Percentiles rank a stretch among this genome's conserved stretches.
These are phyloP conservation scores for Raphanus hybrid DNA, from an alignment of 441 rosid genomes.

Conservation along the genomic window DNA sequence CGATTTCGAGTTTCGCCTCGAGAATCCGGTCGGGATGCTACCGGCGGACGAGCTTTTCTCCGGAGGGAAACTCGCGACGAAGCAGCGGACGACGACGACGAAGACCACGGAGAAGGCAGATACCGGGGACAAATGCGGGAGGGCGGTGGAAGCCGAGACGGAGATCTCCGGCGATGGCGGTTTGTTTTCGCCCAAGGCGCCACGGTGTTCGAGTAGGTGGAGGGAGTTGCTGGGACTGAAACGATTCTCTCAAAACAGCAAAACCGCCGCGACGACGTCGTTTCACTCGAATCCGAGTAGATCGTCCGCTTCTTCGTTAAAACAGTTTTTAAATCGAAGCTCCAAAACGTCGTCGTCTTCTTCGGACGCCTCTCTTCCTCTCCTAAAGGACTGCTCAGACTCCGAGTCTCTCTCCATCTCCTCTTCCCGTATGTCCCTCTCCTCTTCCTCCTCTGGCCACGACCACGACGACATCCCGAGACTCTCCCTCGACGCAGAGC, in stretches of 20 bases:
- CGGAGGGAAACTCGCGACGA: conserved; percentile 70
- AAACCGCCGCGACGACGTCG: conserved; percentile 25
- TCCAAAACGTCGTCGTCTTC: conserved; percentile 58
- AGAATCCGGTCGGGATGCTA: conserved; percentile 75
- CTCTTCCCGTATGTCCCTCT: conserved; percentile 80
- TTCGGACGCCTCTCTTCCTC: conserved; percentile 59
- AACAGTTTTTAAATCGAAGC: conserved; percentile 71
- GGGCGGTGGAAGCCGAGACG: conserved; percentile 41
- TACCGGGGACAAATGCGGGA: conserved; percentile 44
- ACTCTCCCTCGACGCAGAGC: conserved; percentile 83
- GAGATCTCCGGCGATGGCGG: conserved; percentile 55
- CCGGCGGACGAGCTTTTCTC: conserved; percentile 93
- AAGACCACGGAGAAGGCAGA: conserved; percentile 44
- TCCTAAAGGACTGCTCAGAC: conserved; percentile 65
- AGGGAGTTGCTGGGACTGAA: conserved; percentile 80
- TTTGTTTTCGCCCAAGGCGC: conserved; percentile 79
- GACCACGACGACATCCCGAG: conserved; percentile 86
- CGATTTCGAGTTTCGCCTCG: conserved; percentile 84
- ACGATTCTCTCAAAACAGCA: conserved; percentile 55
- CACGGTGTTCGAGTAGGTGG: conserved; percentile 91
- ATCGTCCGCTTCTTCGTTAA: conserved; percentile 51
- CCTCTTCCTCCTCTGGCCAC: conserved; percentile 83
- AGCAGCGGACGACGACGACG: conserved; percentile 44
- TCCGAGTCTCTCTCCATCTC: conserved; percentile 70
- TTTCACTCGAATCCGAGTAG: conserved; percentile 31